phyloP scores from a whole-genome alignment of 106 monocot species.

The Dendrobium catenatum region DNA sequence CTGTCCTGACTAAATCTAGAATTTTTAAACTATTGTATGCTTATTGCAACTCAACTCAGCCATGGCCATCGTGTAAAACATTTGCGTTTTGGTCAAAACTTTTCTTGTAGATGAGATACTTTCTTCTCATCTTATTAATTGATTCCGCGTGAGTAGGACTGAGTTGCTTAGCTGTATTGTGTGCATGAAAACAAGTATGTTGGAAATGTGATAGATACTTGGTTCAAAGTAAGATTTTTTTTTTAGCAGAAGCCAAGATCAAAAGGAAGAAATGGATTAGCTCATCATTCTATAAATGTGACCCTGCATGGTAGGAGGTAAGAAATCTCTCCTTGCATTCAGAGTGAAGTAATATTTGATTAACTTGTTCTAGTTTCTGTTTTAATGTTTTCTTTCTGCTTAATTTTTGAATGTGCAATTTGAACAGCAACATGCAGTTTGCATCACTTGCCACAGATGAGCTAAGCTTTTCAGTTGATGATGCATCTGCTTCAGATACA shows the following conservation, averaged over 20 bases:
- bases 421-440: slow-evolving; percentile 8
- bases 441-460: slow-evolving; percentile 1
- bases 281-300: slow-evolving; percentile 2
- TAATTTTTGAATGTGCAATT: neutral
- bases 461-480: slow-evolving; percentile 15
- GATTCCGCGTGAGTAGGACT: neutral
- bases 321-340: neutral
- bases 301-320: slow-evolving; percentile 7
- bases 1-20: neutral
- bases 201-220: neutral
- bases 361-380: neutral
- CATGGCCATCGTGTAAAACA: too few relatives aligned
- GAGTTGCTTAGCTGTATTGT: neutral
- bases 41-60: too few relatives aligned
- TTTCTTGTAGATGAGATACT: neutral
- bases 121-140: neutral
- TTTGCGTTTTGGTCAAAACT: neutral
- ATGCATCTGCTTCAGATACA: slow-evolving; percentile 9
- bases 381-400: neutral
- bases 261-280: neutral
- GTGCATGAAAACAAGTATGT: neutral
- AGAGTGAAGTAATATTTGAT: neutral
- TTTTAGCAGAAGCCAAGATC: slow-evolving; percentile 3
- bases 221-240: neutral
- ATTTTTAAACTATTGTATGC: too few relatives aligned